Conservation (phyloP, 2,329 filamentous ascomycete genomes). For the Pestalotiopsis sp. region DNA sequence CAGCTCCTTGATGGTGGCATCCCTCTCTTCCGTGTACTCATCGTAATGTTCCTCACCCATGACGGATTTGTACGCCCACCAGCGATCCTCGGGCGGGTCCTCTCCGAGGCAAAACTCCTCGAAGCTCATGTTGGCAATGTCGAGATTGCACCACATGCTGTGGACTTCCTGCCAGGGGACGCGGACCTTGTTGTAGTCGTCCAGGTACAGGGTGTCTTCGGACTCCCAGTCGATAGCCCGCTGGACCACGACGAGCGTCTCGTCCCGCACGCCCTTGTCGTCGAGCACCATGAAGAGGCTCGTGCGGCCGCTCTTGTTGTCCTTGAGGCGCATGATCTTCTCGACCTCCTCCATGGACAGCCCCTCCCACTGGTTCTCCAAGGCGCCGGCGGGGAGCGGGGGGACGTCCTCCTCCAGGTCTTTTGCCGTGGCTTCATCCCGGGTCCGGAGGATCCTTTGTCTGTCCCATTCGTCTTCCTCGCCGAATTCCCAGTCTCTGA, state of each 20-base stretch:
- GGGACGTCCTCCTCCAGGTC: not conserved
- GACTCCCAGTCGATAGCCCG: not conserved
- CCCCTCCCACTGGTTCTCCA: slow-evolving; percentile 5
- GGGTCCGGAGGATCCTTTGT: not conserved
- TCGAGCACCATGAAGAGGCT: not conserved
- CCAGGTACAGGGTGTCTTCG: not conserved
- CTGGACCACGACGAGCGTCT: not conserved
- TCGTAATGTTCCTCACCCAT: not conserved
- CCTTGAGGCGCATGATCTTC: not conserved
- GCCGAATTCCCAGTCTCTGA: slow-evolving; percentile 1
- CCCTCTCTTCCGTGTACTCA: not conserved
- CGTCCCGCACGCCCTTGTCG: not conserved
- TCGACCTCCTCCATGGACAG: not conserved
- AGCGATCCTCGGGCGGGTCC: not conserved
- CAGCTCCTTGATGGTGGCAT: slow-evolving; percentile 1
- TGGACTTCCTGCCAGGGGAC: slow-evolving; percentile 2
- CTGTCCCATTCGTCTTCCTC: not conserved
- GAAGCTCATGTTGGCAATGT: not conserved
- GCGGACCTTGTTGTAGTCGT: not conserved
- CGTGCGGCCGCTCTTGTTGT: not conserved
- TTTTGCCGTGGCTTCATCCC: not conserved
- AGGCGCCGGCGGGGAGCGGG: not conserved
- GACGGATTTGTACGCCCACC: not conserved
- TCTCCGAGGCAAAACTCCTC: not conserved
- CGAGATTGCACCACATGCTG: not conserved